Base-by-base conservation (phyloP, 208 protist species). In the Acanthamoeba lenticulata region DNA sequence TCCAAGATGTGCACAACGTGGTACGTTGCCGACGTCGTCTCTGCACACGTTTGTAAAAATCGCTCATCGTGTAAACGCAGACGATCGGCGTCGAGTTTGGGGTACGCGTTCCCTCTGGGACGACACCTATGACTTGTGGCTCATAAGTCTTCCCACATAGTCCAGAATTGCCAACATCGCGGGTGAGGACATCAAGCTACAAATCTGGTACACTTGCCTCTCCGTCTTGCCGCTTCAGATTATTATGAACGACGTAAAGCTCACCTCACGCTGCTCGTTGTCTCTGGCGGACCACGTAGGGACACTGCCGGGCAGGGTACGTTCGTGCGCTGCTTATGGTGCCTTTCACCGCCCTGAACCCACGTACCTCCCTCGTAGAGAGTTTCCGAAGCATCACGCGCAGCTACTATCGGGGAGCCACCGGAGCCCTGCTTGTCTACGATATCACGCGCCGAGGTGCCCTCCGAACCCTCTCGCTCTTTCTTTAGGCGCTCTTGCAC, bases 31-130 rank as follows among this genome's bases (percentile, higher is more conserved):
- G 0, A 32, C 27, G 0, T 83, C 36, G 2, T 2, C n/a, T n/a
- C 15, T 2, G 0, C 17, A 32, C 1, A 49, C 49, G 1, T 83
- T 27, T 49, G 29, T 32, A 29, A 36, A 45, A 49, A 4, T 32
- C 21, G 19, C 72, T 83, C 13, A 44, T 47, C 62, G 1, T 72
- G 6, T 3, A 29, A 21, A 32, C 38, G 65, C 65, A 83, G 55
- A 99, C 99, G n/a, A 99, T 99, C 95, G 99, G 99, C 85, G 99
- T 99, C 44, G 99, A 99, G 95, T 99, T 99, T 96, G 99, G 99
- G 40, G 72, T 83, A 83, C 72, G 65, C 11, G 65, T 15, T 36
- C 29, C 4, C 36, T 69, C 13, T 60, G 45, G 45, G 4, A 24
- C 4, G 3, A 38, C 24, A 6, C 3, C 36, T 79, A 34, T 79